Evolutionary conservation across 202 grass and related monocot species (phyloP), one percentile per base, ranked within the genome.

Genomic region (Panicum hallii): DNA sequence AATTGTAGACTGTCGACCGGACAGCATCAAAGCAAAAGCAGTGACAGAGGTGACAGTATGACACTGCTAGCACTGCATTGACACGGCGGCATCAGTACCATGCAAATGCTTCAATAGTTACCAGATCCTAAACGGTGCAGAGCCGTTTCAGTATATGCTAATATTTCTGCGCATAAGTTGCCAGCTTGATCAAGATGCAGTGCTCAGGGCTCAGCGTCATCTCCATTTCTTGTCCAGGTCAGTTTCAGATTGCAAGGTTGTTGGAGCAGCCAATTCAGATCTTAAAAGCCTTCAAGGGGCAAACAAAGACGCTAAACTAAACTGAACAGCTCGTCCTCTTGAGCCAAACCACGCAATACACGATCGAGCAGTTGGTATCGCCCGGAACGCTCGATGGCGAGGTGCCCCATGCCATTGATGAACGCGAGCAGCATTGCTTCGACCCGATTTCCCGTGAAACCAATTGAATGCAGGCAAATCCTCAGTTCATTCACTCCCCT

Each of bases 391-490:
- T 61, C 22, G 52, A 50, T 10, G 49, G n/a, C 26, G 48, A 17
- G 55, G 17, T 48, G 71, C 0, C 56, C 83, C 70, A 71, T 44
- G 47, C 55, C 67, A 63, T 48, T 71, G 40, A 77, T 36, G 84
- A 58, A 78, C 17, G 72, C 36, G 36, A 48, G 64, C 61, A 56
- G 73, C 77, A 88, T 86, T 78, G 68, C 53, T 23, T 32, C 53
- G 40, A 81, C 53, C 70, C 62, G 67, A 87, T 92, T 95, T 91
- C 96, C 85, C 97, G 97, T 99, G 97, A 99, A 93, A 63, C 64
- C 75, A 86, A 94, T 99, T 99, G 34, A 99, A 96, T 99, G 90
- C 87, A 54, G 30, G 83, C 84, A 82, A 89, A 86, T 86, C 92
- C 70, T 46, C 75, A 84, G 64, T 90, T 93, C 94, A 92, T 90